Base-by-base conservation (phyloP, 176 grass and related monocot species). In the Carex littledalei region DNA sequence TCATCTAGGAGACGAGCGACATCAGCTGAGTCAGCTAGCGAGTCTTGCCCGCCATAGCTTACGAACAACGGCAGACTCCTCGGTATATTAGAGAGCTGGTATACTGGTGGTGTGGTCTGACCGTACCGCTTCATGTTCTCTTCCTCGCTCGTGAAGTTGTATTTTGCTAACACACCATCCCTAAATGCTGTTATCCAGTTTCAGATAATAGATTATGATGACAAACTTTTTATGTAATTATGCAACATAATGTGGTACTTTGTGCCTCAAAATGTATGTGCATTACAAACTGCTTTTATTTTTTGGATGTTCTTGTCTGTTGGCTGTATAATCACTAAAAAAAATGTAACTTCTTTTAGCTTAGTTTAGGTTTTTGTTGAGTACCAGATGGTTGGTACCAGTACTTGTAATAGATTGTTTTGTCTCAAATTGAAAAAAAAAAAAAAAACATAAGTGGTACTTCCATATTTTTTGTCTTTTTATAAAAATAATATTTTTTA, bases 21-120 rank as follows among this genome's bases (percentile, higher is more conserved):
- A 35, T 90, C 88, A 7, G 26, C 26, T 3, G 67, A 37, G 5
- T 84, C 88, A 3, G 88, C 4, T 8, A 90, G 69, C 7, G 80
- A 80, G 63, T 90, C 88, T 37, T 54, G 59, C 3, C 85, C 85
- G 16, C 88, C 88, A 26, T 90, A 87, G 81, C 88, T 87, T 24
- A 90, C 50, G 15, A 87, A 87, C 73, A 87, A 21, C 12, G 88
- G 88, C 22, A 87, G 31, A 32, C n/a, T 50, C 4, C 61, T 71
- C 12, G 85, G 88, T 32, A 90, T 81, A 71, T 80, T 84, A 8
- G 88, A 84, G 43, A 87, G 77, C 34, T 90, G 66, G 80, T 85
- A 87, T 14, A 83, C 31, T 5, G 85, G 81, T 0, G 88, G 85
- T 0, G 49, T 72, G 41, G 37, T 35, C 26, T 64, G 81, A 31